phyloP scores from a whole-genome alignment of 2,329 filamentous ascomycete genomes.

The Alternaria sp. region DNA sequence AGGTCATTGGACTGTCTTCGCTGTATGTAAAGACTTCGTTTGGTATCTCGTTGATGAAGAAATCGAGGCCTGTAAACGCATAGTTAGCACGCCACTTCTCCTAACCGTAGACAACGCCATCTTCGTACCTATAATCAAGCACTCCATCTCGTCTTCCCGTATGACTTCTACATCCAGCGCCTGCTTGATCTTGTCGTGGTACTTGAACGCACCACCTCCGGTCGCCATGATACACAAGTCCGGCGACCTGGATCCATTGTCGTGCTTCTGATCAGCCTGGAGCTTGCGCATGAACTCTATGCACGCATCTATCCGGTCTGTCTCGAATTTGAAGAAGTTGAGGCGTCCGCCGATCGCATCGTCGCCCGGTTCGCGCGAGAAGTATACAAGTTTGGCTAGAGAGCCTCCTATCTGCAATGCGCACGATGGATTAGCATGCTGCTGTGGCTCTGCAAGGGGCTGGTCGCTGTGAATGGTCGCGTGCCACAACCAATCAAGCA shows the following conservation, averaged over 20 bases:
- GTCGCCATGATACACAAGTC: conserved; percentile 94
- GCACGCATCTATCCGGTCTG: conserved; percentile 89
- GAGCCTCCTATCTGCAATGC: conserved; percentile 83
- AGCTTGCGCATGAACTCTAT: conserved; percentile 89
- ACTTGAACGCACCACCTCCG: conserved; percentile 94
- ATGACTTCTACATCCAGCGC: conserved; percentile 85
- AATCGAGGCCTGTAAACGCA: conserved; percentile 75
- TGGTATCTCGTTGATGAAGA: conserved; percentile 98
- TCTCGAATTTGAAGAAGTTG: conserved; percentile 97
- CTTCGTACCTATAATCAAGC: conserved; percentile 83
- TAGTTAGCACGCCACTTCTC: not conserved
- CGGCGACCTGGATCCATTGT: conserved; percentile 73
- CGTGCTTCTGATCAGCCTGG: conserved; percentile 78
- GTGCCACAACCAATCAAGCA: conserved; percentile 20
- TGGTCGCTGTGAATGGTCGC: conserved; percentile 10
- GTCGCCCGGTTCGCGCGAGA: conserved; percentile 83
- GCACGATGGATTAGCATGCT: conserved; percentile 24
- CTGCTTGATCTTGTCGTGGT: conserved; percentile 87
- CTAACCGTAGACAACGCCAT: not conserved
- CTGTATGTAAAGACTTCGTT: conserved; percentile 97
- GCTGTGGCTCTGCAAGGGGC: not conserved
- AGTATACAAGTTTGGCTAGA: conserved; percentile 95
- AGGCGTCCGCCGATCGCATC: conserved; percentile 84
- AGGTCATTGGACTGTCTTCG: conserved; percentile 82
- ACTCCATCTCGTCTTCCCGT: conserved; percentile 98